These are phyloP conservation scores for Aspergillus ochraceus DNA, from an alignment of 2,329 filamentous ascomycete genomes.

Conservation along the genomic window DNA sequence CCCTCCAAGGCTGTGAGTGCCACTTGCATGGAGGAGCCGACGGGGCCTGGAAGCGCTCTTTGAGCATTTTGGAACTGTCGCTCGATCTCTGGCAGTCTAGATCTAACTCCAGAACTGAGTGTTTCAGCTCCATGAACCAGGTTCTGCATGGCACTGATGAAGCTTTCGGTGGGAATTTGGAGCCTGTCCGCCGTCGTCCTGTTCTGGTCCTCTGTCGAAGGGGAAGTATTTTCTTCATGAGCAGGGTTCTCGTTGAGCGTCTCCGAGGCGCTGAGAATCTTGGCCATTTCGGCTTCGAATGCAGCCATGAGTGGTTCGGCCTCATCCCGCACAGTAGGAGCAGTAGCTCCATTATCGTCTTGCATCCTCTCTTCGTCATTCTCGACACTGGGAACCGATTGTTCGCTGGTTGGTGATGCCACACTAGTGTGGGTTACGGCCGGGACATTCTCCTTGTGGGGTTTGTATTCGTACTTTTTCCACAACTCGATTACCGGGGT, in stretches of 20 bases:
- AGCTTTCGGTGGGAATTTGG: conserved; percentile 29
- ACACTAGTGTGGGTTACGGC: not conserved
- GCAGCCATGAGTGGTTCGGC: conserved; percentile 37
- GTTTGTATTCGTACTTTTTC: conserved; percentile 31
- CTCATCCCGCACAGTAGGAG: conserved; percentile 19
- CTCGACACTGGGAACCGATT: conserved; percentile 6
- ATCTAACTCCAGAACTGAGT: conserved; percentile 37
- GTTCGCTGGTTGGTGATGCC: not conserved
- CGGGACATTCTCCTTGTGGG: not conserved
- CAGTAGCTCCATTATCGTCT: conserved; percentile 8
- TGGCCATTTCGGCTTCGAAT: conserved; percentile 42
- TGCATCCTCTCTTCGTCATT: conserved; percentile 7
- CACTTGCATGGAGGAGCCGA: conserved; percentile 36
- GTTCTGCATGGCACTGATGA: conserved; percentile 35
- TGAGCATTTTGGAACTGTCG: conserved; percentile 36
- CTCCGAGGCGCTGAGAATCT: conserved; percentile 28
- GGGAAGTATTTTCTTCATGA: conserved; percentile 11
- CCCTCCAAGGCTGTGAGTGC: conserved; percentile 38
- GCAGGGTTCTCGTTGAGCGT: conserved; percentile 9
- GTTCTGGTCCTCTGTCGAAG: conserved; percentile 12
- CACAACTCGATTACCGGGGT: conserved; percentile 41
- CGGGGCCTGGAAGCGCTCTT: conserved; percentile 34
- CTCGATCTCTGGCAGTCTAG: conserved; percentile 40
- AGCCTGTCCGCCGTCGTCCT: conserved; percentile 13
- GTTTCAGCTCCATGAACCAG: conserved; percentile 36